phyloP scores from a whole-genome alignment of 176 grass and related monocot genomes.

The Canna indica region DNA sequence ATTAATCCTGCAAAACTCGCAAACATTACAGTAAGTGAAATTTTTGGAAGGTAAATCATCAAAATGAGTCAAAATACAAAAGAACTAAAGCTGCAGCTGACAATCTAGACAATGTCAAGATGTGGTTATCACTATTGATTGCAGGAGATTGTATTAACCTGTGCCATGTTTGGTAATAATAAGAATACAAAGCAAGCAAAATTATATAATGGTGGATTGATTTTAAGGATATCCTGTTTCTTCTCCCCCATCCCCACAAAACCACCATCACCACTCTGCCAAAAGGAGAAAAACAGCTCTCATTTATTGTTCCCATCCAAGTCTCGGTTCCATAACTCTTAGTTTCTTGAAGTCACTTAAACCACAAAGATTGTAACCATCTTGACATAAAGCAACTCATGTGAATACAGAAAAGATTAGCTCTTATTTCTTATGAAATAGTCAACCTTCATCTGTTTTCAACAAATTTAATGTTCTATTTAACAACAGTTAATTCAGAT shows the following conservation, averaged over 20 bases:
- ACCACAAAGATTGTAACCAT: background rate
- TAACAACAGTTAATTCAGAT: no score
- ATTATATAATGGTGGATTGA: background rate
- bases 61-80: background rate
- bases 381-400: background rate
- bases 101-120: background rate
- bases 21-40: background rate
- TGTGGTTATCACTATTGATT: background rate
- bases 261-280: no score
- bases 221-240: no score
- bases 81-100: background rate
- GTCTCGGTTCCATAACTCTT: no score
- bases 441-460: no score
- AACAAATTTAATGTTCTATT: no score
- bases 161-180: background rate
- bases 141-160: background rate
- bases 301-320: background rate
- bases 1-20: slow-evolving; percentile 47
- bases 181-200: background rate
- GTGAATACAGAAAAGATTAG: no score
- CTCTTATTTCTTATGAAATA: no score
- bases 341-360: background rate
- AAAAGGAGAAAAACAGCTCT: no score
- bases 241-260: no score
- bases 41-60: background rate